Conservation (phyloP, 306 rosid genomes). For the Lablab purpureus region DNA sequence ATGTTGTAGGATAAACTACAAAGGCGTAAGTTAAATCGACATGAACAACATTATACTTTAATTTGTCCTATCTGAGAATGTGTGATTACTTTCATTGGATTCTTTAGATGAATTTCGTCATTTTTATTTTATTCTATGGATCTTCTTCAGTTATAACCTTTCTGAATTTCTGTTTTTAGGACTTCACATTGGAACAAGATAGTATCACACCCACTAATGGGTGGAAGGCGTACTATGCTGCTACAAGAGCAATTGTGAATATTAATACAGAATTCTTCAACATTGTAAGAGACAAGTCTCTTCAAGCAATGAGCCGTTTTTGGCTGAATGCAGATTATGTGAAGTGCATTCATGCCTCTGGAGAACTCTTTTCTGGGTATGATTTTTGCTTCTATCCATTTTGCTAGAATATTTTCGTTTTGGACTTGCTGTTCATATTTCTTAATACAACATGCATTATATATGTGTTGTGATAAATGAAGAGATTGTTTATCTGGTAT, state of each 20-base stretch:
- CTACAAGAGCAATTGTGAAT: conserved; percentile 88
- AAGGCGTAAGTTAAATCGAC: neutral
- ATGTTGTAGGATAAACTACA: neutral
- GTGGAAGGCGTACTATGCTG: conserved; percentile 99
- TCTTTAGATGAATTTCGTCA: neutral
- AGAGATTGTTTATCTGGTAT: conserved; percentile 28
- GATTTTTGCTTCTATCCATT: conserved; percentile 34
- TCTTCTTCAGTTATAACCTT: conserved; percentile 34
- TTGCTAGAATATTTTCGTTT: neutral
- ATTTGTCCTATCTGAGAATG: neutral
- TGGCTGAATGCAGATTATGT: conserved; percentile 97
- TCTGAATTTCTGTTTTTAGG: conserved; percentile 59
- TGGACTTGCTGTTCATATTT: conserved; percentile 18
- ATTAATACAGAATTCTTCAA: conserved; percentile 83
- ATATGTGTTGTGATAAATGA: conserved; percentile 17
- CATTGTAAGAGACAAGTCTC: conserved; percentile 79
- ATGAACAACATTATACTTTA: neutral
- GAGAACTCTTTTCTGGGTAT: conserved; percentile 95
- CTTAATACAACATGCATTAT: conserved; percentile 15
- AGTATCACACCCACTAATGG: conserved; percentile 81
- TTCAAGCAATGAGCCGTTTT: conserved; percentile 84
- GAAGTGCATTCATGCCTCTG: conserved; percentile 91
- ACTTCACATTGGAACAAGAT: conserved; percentile 94
- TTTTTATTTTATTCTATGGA: conserved; percentile 10
- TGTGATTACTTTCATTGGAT: neutral